phyloP scores from a whole-genome alignment of 2,329 filamentous ascomycete species.

The Verticillium zaregamsianum region DNA sequence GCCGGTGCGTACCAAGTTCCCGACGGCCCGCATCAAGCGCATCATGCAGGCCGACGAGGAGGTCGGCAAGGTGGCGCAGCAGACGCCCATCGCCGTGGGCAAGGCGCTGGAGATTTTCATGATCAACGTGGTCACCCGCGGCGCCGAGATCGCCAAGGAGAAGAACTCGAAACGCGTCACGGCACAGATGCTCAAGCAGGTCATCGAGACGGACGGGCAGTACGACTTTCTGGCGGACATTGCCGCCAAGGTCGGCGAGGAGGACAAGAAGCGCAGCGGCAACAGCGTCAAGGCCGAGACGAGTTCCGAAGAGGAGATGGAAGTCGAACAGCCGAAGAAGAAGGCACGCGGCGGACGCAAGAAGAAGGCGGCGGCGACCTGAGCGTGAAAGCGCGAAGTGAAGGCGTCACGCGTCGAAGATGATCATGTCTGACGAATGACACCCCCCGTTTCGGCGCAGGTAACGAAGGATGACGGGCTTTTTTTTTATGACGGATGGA shows the following conservation, averaged over 20 bases:
- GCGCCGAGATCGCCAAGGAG: slow-evolving; percentile 75
- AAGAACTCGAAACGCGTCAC: slow-evolving; percentile 87
- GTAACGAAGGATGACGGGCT: background rate
- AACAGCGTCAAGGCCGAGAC: slow-evolving; percentile 42
- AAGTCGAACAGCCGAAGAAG: slow-evolving; percentile 42
- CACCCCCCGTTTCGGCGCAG: background rate
- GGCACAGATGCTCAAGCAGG: slow-evolving; percentile 85
- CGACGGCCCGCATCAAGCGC: slow-evolving; percentile 93
- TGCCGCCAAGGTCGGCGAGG: slow-evolving; percentile 70
- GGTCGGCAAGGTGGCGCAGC: slow-evolving; percentile 96
- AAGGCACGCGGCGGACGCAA: slow-evolving; percentile 41
- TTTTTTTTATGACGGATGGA: background rate
- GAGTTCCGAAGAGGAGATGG: slow-evolving; percentile 45
- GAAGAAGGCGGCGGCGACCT: slow-evolving; percentile 37
- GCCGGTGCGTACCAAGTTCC: slow-evolving; percentile 90
- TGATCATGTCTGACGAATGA: background rate
- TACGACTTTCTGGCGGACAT: slow-evolving; percentile 94
- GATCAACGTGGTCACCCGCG: slow-evolving; percentile 87
- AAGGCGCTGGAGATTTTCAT: slow-evolving; percentile 98
- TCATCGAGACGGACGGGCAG: slow-evolving; percentile 82
- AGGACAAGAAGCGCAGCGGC: slow-evolving; percentile 45
- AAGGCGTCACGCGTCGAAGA: background rate
- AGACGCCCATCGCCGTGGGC: slow-evolving; percentile 91
- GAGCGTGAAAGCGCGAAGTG: background rate
- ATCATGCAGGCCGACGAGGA: slow-evolving; percentile 99